Evolutionary conservation across 768 basidiomycete species (phyloP), one percentile per base, ranked within the genome.

Genomic region (Strobilomyces echinocephalus): DNA sequence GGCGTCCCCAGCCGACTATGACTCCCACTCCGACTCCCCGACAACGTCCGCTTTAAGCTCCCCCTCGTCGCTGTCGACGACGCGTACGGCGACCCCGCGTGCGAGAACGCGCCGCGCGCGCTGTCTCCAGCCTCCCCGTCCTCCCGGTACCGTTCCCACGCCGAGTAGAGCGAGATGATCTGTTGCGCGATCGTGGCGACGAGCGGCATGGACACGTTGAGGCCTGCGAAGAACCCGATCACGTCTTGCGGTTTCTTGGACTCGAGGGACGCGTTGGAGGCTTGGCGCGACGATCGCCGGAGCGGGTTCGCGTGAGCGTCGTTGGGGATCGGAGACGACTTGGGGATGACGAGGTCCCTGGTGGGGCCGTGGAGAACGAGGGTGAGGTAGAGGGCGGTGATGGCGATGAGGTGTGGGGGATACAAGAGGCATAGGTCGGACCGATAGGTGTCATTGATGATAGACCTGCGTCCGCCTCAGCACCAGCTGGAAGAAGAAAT

Each of bases 401-500:
- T 81, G 20, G 95, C 93, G 59, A 98, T 90, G 52, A 97, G 76
- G 67, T 98, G 93, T 0, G 97, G 97, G 0, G 97, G 95, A 66
- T 98, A 87, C 28, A 97, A 71, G n/a, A 99, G 83, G 65, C 91
- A 93, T 18, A 99, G 76, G 51, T 95, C 90, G 5, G 91, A 94
- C 49, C 95, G 84, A 65, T 93, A 97, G 0, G 90, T 93, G 69
- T 98, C 95, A 72, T 98, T 99, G 65, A 99, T 83, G 66, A 97
- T 84, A 67, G 93, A 94, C 91, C 94, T 97, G 57, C 16, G n/a
- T 28, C 31, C 1, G 2, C 16, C 16, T 35, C 14, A 40, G 51
- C 52, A 28, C 35, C 21, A 49, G 53, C 28, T 16, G 24, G 16
- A 31, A 15, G 39, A 20, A 18, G 2, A 68, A 14, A 4, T 36